Percentiles rank a stretch among this genome's conserved stretches.
phyloP scores from a whole-genome alignment of 129 eudicot genomes.

The Flaveria linearis region DNA sequence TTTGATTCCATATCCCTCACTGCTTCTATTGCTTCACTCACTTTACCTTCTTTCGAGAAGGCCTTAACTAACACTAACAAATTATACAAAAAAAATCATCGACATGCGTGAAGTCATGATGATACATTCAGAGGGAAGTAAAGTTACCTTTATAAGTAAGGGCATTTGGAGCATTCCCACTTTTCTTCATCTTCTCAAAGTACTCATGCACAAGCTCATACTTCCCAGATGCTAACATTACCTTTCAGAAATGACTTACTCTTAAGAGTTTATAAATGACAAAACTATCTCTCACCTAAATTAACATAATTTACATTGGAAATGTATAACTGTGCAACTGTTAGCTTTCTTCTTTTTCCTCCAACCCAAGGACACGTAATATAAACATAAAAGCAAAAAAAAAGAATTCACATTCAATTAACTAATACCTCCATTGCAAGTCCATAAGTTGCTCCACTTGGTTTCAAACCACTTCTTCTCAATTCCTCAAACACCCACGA shows the following conservation, averaged over 20 bases:
- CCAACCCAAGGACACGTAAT: not conserved
- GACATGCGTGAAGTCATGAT: slow-evolving; percentile 11
- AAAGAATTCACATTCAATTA: slow-evolving; percentile 1
- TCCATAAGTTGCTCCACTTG: slow-evolving; percentile 88
- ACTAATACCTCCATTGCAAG: slow-evolving; percentile 94
- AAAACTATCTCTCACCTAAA: slow-evolving; percentile 11
- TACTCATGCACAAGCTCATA: slow-evolving; percentile 75
- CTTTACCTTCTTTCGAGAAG: slow-evolving; percentile 77
- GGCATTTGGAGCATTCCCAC: slow-evolving; percentile 80
- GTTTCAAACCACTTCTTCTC: slow-evolving; percentile 66
- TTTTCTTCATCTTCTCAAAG: slow-evolving; percentile 77
- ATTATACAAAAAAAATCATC: slow-evolving; percentile 12
- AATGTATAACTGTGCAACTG: not conserved
- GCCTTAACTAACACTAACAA: slow-evolving; percentile 80
- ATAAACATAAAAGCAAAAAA: not conserved
- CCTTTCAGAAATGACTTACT: slow-evolving; percentile 54
- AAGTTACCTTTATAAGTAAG: slow-evolving; percentile 83
- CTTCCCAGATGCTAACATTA: slow-evolving; percentile 84
- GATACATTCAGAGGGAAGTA: not conserved
- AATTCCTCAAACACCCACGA: slow-evolving; percentile 92
- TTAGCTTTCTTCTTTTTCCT: not conserved
- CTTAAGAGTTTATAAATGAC: slow-evolving; percentile 33
- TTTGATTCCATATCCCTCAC: slow-evolving; percentile 92
- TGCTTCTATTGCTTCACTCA: slow-evolving; percentile 68
- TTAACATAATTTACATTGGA: not conserved